phyloP scores from a whole-genome alignment of 176 grass and related monocot genomes.

The Tillandsia fasciculata region DNA sequence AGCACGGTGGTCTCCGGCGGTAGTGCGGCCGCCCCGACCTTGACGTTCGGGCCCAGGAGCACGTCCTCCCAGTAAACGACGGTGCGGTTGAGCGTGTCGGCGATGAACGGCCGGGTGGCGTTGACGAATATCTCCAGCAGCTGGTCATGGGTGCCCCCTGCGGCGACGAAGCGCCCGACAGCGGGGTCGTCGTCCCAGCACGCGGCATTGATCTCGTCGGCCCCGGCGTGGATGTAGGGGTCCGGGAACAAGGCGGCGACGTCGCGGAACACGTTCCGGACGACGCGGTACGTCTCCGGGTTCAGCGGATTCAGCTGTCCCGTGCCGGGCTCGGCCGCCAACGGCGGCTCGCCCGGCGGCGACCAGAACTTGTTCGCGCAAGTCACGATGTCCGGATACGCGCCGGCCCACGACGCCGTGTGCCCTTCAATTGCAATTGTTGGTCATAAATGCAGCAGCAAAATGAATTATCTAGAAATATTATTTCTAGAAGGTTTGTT shows the following conservation, averaged over 20 bases:
- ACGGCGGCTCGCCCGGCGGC: conserved; percentile 31
- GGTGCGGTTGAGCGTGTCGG: conserved; percentile 70
- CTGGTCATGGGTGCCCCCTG: conserved; percentile 53
- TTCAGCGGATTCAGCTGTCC: conserved; percentile 86
- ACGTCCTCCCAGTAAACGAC: conserved; percentile 95
- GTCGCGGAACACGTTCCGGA: conserved; percentile 55
- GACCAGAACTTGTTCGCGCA: conserved; percentile 87
- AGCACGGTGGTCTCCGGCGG: conserved; percentile 73
- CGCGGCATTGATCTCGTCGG: conserved; percentile 81
- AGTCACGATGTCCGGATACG: conserved; percentile 88
- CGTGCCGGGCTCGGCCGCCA: conserved; percentile 75
- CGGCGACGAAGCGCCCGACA: conserved; percentile 36
- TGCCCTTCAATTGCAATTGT: conserved; percentile 32
- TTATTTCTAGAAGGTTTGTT: too few relatives aligned
- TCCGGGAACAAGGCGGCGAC: conserved; percentile 58
- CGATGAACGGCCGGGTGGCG: conserved; percentile 52
- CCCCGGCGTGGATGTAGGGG: conserved; percentile 63
- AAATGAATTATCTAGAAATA: neutral
- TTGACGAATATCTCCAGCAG: conserved; percentile 84
- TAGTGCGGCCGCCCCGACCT: conserved; percentile 34
- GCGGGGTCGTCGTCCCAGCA: conserved; percentile 82
- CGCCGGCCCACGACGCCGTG: conserved; percentile 67
- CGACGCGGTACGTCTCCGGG: conserved; percentile 69
- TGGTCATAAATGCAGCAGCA: neutral
- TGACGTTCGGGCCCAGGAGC: conserved; percentile 50